phyloP scores from a whole-genome alignment of 306 rosid species.

The Cucumis cinereus region DNA sequence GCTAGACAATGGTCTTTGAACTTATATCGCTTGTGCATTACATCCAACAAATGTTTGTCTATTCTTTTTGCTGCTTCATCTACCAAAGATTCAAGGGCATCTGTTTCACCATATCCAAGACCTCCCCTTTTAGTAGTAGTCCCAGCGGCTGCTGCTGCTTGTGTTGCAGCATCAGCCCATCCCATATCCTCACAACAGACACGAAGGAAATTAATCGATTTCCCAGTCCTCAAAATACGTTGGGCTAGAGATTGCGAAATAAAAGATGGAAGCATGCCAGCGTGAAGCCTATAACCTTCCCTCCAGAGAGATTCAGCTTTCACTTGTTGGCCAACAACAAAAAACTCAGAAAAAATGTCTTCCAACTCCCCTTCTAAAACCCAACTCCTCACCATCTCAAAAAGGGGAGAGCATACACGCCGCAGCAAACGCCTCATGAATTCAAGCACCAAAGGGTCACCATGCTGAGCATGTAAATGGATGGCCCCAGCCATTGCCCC shows the following conservation, averaged over 20 bases:
- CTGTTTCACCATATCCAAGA: conserved; percentile 85
- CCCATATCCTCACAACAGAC: conserved; percentile 93
- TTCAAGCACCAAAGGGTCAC: conserved; percentile 84
- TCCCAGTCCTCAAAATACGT: conserved; percentile 85
- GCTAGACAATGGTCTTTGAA: conserved; percentile 97
- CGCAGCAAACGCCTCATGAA: conserved; percentile 66
- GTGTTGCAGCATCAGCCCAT: conserved; percentile 79
- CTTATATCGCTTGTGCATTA: conserved; percentile 61
- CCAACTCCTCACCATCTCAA: conserved; percentile 92
- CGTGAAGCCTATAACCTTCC: conserved; percentile 80
- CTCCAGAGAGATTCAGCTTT: conserved; percentile 98
- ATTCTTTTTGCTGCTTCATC: conserved; percentile 90
- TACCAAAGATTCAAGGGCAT: conserved; percentile 81
- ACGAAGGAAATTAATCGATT: conserved; percentile 86
- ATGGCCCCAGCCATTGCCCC: conserved; percentile 91
- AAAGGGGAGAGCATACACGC: conserved; percentile 82
- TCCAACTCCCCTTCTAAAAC: conserved; percentile 93
- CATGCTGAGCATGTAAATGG: conserved; percentile 88
- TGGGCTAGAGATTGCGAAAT: conserved; percentile 89
- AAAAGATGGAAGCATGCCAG: conserved; percentile 89
- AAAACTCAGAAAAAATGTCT: conserved; percentile 78
- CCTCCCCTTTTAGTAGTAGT: conserved; percentile 65
- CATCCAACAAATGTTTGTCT: conserved; percentile 82
- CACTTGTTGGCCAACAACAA: conserved; percentile 79
- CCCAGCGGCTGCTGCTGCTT: conserved; percentile 68